Conservation (phyloP, 768 basidiomycete species). For the Tubosaeta brunneosetosa region DNA sequence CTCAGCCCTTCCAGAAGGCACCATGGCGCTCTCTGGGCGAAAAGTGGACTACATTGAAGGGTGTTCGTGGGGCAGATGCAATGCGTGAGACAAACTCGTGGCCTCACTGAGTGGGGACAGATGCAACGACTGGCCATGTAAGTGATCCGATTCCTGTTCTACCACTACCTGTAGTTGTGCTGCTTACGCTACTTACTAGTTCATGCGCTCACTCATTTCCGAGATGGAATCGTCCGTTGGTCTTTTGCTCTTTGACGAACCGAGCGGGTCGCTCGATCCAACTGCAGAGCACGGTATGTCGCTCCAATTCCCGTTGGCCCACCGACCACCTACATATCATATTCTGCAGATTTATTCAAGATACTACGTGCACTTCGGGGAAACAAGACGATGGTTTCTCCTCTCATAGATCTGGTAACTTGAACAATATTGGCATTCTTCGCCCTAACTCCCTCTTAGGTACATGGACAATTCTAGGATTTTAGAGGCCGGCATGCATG, state of each 20-base stretch:
- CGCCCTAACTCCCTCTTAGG: conserved; percentile 50
- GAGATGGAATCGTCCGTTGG: conserved; percentile 44
- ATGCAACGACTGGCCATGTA: conserved; percentile 73
- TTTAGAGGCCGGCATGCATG: conserved; percentile 64
- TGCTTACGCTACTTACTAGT: no score
- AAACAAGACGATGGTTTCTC: conserved; percentile 80
- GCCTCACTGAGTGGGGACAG: conserved; percentile 58
- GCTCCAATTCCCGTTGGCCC: background rate
- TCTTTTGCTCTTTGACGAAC: conserved; percentile 66
- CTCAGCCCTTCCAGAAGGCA: no score
- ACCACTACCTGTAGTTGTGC: background rate
- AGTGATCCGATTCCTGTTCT: conserved; percentile 23
- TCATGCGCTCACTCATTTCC: conserved; percentile 61
- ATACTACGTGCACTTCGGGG: conserved; percentile 61
- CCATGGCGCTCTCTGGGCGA: conserved; percentile 54
- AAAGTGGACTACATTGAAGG: conserved; percentile 48
- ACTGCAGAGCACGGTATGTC: conserved; percentile 62
- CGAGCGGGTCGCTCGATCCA: conserved; percentile 70
- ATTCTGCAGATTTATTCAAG: conserved; percentile 56
- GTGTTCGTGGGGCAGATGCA: conserved; percentile 41
- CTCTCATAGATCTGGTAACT: conserved; percentile 56
- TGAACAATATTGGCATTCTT: no score
- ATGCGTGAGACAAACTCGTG: conserved; percentile 34
- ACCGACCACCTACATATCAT: background rate
- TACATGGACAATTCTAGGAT: no score